A percentile compares a stretch with the other conserved stretches of the same genome.
phyloP scores from a whole-genome alignment of 768 basidiomycete genomes.

The Leccinum disarticulatum region DNA sequence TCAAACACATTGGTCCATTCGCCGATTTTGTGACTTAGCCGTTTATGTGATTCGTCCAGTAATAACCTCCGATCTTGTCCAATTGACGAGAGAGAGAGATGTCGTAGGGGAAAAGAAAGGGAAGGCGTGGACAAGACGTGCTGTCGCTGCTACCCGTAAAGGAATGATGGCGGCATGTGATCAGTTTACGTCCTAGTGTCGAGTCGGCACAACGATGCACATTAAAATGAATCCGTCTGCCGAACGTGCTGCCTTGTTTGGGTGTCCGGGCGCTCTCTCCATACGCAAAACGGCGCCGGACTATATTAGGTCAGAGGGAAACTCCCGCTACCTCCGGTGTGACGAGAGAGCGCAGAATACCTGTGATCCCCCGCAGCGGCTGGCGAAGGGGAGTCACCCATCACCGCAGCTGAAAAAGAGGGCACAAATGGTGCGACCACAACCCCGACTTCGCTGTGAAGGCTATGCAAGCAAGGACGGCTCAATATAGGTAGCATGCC shows the following conservation, averaged over 20 bases:
- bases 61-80: background rate
- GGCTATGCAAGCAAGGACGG: slow-evolving; percentile 1
- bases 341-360: background rate
- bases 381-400: slow-evolving; percentile 5
- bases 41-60: slow-evolving; percentile 1
- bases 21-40: slow-evolving; percentile 11
- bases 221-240: slow-evolving; percentile 12
- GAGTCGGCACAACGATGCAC: slow-evolving; percentile 12
- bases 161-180: slow-evolving; percentile 25
- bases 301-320: slow-evolving; percentile 9
- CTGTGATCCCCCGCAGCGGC: slow-evolving; percentile 9
- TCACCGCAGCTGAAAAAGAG: slow-evolving; percentile 5
- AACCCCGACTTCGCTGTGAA: slow-evolving; percentile 10
- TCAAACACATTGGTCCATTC: background rate
- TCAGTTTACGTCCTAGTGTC: slow-evolving; percentile 26
- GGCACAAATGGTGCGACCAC: slow-evolving; percentile 16
- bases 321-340: slow-evolving; percentile 14
- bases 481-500: slow-evolving; percentile 6
- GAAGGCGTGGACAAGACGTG: slow-evolving; percentile 18
- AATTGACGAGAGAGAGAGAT: background rate
- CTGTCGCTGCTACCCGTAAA: slow-evolving; percentile 7
- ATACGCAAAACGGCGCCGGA: slow-evolving; percentile 11
- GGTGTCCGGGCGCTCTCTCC: slow-evolving; percentile 7
- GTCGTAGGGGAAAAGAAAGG: background rate
- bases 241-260: slow-evolving; percentile 7